Evolutionary conservation across 352 stramenopile species (phyloP).

Genomic region (Globisporangium echinulatum): DNA sequence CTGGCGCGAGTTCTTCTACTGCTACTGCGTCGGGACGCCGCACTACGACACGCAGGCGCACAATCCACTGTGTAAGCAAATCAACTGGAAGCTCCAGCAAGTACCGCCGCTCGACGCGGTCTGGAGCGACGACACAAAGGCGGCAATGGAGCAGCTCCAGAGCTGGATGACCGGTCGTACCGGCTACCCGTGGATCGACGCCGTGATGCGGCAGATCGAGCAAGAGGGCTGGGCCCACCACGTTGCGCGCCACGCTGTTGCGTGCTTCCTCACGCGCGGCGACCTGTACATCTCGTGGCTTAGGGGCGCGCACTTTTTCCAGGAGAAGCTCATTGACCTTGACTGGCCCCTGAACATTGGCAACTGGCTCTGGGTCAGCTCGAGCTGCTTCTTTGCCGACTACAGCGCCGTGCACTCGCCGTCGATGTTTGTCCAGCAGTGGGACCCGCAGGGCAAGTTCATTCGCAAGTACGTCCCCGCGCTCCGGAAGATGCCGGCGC

Average conservation of each 20-base stretch:
- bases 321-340: slow-evolving; percentile 92
- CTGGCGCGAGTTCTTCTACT: slow-evolving; percentile 95
- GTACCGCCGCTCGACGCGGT: slow-evolving; percentile 14
- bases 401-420: slow-evolving; percentile 94
- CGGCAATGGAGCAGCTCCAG: slow-evolving; percentile 48
- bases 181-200: slow-evolving; percentile 97
- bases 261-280: slow-evolving; percentile 95
- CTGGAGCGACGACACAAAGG: slow-evolving; percentile 29
- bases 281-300: slow-evolving; percentile 95
- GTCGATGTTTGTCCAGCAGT: slow-evolving; percentile 90
- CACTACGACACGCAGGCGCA: slow-evolving; percentile 87
- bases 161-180: slow-evolving; percentile 92
- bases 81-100: slow-evolving; percentile 51
- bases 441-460: slow-evolving; percentile 86
- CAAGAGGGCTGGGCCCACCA: slow-evolving; percentile 85
- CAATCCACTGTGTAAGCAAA: slow-evolving; percentile 86
- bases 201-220: slow-evolving; percentile 90
- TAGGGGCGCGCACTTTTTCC: slow-evolving; percentile 82
- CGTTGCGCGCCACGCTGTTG: slow-evolving; percentile 88
- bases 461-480: slow-evolving; percentile 90
- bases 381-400: slow-evolving; percentile 93
- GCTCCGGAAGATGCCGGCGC: slow-evolving; percentile 87
- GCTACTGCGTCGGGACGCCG: slow-evolving; percentile 44
- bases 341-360: slow-evolving; percentile 96
- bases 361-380: slow-evolving; percentile 97